Base-by-base conservation (phyloP, 2,329 filamentous ascomycete species). In the Tolypocladium ophioglossoides region DNA sequence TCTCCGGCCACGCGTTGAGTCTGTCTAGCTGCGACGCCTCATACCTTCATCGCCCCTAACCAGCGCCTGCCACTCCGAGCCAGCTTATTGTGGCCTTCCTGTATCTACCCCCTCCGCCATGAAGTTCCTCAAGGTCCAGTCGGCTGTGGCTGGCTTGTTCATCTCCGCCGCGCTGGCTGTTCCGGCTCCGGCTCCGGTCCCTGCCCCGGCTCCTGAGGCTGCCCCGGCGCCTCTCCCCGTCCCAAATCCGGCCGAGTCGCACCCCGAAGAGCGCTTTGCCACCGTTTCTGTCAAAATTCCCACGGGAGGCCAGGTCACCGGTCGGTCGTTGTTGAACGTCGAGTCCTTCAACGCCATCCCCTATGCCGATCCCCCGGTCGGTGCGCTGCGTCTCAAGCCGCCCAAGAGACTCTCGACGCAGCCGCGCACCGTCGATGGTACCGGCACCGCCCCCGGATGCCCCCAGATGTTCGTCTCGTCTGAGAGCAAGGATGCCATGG, bases 271-370 rank as follows among this genome's bases (percentile, higher is more conserved):
- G 58, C 69, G 75, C 47, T 74, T 72, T 41, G 68, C 63, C 37
- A 68, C 66, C 24, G 79, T 80, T 4, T 77, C 76, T 3, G 81
- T 85, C 50, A 69, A 74, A 18, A 77, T 83, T 38, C 68, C 76
- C 1, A 74, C 78, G 46, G 83, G 80, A 39, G 83, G 81, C 47
- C 85, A 78, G 5, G 70, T 87, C 37, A 65, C 78, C 44, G 83
- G 82, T 39, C 54, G 69, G 60, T 56, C 64, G n/a, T 56, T 67
- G 2, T 62, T 66, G 3, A 68, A 70, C 30, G 76, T 89, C 22
- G 87, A 92, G 55, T 80, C 75, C 30, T 91, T 89, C 72, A 82
- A 79, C 54, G 87, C 84, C 24, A 89, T 94, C 54, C 88, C 87
- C 3, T 94, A 84, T 63, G 87, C 87, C 2, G 74, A 88, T 57